These are phyloP conservation scores for Fusarium sp. DNA, from an alignment of 2,329 filamentous ascomycete genomes.

Conservation along the genomic window DNA sequence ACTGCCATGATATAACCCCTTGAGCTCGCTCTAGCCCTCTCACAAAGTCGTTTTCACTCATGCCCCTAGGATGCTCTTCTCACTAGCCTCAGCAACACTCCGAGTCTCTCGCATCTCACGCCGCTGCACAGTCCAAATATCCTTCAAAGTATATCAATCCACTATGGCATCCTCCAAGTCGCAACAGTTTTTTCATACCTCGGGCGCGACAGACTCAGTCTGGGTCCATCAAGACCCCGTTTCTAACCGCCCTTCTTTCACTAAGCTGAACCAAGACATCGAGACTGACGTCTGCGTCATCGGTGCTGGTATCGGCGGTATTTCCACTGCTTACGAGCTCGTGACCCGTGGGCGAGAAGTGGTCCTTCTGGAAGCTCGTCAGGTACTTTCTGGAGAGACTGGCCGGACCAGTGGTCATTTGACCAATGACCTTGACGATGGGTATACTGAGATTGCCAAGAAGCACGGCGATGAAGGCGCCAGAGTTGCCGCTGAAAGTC, in stretches of 20 bases:
- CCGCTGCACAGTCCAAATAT: background rate
- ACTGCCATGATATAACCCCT: background rate
- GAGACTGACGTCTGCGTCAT: conserved; percentile 29
- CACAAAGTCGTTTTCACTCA: background rate
- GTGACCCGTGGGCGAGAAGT: conserved; percentile 60
- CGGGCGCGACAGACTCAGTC: conserved; percentile 60
- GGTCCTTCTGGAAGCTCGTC: conserved; percentile 62
- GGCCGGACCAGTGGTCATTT: conserved; percentile 64
- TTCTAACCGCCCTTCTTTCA: conserved; percentile 9
- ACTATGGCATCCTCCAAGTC: conserved; percentile 20
- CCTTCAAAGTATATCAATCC: conserved; percentile 9
- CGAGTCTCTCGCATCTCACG: conserved; percentile 7
- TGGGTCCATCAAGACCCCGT: conserved; percentile 63
- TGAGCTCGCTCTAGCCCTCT: background rate
- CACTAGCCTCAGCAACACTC: background rate
- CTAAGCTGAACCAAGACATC: background rate
- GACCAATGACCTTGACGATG: conserved; percentile 63
- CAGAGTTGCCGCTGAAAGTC: conserved; percentile 60
- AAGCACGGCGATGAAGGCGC: conserved; percentile 62
- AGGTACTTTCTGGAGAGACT: conserved; percentile 63
- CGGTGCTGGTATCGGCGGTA: conserved; percentile 27
- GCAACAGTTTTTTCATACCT: conserved; percentile 48
- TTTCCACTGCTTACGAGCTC: conserved; percentile 44
- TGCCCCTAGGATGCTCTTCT: conserved; percentile 13
- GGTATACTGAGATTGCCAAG: conserved; percentile 59